Percentiles rank a stretch among this genome's conserved stretches.
Conservation (phyloP, 495 filamentous ascomycete genomes). For the Penicillium dipodomyicola region DNA sequence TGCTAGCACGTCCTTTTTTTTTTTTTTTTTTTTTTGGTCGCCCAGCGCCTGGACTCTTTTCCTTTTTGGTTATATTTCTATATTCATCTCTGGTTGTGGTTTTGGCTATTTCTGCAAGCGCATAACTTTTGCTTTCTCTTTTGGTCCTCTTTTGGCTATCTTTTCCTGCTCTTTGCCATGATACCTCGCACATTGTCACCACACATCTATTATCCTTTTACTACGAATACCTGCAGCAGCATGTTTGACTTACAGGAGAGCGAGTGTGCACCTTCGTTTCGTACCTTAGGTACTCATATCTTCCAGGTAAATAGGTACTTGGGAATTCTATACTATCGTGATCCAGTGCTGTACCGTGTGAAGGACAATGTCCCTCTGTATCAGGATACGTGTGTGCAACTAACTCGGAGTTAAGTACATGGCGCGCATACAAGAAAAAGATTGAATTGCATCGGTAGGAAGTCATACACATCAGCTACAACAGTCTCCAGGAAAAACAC, state of each 20-base stretch:
- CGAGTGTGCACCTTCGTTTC: background rate
- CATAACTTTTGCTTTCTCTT: background rate
- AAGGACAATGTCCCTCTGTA: background rate
- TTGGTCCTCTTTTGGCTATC: background rate
- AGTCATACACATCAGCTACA: background rate
- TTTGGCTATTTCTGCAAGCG: slow-evolving; percentile 6
- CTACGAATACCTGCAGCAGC: background rate
- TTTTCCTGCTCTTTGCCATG: slow-evolving; percentile 3
- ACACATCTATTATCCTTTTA: background rate
- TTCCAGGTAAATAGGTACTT: background rate
- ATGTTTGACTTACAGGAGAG: background rate
- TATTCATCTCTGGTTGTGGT: background rate
- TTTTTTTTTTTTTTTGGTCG: background rate
- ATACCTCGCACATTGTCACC: slow-evolving; percentile 17
- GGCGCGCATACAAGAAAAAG: too few species aligned
- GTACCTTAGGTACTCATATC: background rate
- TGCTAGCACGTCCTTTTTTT: background rate
- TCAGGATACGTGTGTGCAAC: too few species aligned
- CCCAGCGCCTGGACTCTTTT: background rate
- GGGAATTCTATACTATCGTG: background rate
- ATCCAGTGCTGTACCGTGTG: background rate
- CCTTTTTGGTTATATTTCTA: background rate
- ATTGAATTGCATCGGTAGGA: background rate
- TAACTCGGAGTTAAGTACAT: too few species aligned
- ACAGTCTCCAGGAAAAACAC: background rate